Evolutionary conservation across 2,329 filamentous ascomycete genomes (phyloP).

Genomic region (Calonectria multiphialidica): DNA sequence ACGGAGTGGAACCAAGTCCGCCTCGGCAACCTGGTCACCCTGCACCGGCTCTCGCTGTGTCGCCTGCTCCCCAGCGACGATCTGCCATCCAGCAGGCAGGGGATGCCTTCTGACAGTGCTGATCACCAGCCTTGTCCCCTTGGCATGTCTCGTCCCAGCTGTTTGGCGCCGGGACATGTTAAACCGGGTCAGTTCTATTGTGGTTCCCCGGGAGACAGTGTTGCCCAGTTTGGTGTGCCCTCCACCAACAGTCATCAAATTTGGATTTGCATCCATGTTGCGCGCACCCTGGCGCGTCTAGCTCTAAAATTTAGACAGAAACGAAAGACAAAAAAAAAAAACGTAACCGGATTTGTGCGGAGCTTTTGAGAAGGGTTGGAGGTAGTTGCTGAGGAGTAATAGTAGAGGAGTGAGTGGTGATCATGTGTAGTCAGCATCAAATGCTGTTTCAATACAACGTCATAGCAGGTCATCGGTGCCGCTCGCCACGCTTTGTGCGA

Average conservation of each 20-base stretch:
- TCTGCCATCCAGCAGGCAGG: slow-evolving; percentile 51
- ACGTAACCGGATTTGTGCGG: slow-evolving; percentile 40
- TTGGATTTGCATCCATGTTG: slow-evolving; percentile 45
- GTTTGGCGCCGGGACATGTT: slow-evolving; percentile 50
- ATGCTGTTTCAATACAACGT: not conserved
- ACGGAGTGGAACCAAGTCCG: slow-evolving; percentile 59
- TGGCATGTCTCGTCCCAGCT: slow-evolving; percentile 54
- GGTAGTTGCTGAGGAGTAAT: not conserved
- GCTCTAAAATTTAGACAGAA: slow-evolving; percentile 47
- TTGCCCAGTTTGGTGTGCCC: slow-evolving; percentile 26
- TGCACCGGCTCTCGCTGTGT: slow-evolving; percentile 54
- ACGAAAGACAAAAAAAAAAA: slow-evolving; percentile 44
- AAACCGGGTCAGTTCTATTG: slow-evolving; percentile 41
- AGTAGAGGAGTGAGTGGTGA: not conserved
- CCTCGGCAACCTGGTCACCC: slow-evolving; percentile 54
- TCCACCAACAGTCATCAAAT: slow-evolving; percentile 41
- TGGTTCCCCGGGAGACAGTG: slow-evolving; percentile 45
- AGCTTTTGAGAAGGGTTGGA: slow-evolving; percentile 38
- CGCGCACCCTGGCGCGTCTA: slow-evolving; percentile 40
- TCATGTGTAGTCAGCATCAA: not conserved
- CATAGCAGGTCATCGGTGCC: slow-evolving; percentile 53
- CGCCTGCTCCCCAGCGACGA: slow-evolving; percentile 47
- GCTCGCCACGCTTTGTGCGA: slow-evolving; percentile 81
- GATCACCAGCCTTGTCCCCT: slow-evolving; percentile 45
- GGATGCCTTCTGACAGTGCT: slow-evolving; percentile 57